phyloP scores from a whole-genome alignment of 2,329 filamentous ascomycete species.

The Pseudogymnoascus sp. region DNA sequence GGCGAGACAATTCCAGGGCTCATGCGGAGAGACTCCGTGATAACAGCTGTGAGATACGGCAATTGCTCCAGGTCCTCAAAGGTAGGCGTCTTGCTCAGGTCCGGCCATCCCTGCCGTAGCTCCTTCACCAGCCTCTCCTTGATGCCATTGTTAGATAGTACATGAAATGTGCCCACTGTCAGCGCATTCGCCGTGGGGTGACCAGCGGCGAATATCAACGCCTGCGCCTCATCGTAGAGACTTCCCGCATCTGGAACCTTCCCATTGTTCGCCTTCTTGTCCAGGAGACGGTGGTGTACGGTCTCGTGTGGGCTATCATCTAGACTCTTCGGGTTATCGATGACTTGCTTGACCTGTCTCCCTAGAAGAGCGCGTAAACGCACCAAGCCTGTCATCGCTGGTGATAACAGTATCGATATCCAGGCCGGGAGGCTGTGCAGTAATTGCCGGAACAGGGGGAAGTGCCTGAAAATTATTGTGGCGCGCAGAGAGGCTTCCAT shows the following conservation, averaged over 20 bases:
- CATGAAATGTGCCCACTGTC: slow-evolving; percentile 31
- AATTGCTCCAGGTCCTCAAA: slow-evolving; percentile 17
- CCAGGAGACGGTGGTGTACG: slow-evolving; percentile 28
- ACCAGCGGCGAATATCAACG: slow-evolving; percentile 35
- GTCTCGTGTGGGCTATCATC: slow-evolving; percentile 23
- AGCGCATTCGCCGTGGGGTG: slow-evolving; percentile 35
- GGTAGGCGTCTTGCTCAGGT: slow-evolving; percentile 23
- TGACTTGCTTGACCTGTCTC: slow-evolving; percentile 19
- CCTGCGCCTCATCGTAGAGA: slow-evolving; percentile 34
- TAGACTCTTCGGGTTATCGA: slow-evolving; percentile 20
- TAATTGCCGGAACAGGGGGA: slow-evolving; percentile 16
- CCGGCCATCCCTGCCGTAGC: slow-evolving; percentile 29
- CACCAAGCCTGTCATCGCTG: slow-evolving; percentile 17
- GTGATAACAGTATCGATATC: slow-evolving; percentile 15
- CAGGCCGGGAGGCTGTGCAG: slow-evolving; percentile 16
- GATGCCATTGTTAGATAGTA: slow-evolving; percentile 28
- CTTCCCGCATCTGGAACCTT: slow-evolving; percentile 15
- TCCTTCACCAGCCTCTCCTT: slow-evolving; percentile 30
- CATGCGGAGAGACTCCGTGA: background rate
- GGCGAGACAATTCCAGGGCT: background rate
- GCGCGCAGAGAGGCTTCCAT: slow-evolving; percentile 29
- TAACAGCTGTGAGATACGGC: slow-evolving; percentile 9
- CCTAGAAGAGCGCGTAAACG: slow-evolving; percentile 15
- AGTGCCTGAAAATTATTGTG: slow-evolving; percentile 31
- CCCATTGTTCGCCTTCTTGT: slow-evolving; percentile 23